A percentile compares a stretch with the other conserved stretches of the same genome.
Evolutionary conservation across 352 stramenopile species (phyloP).

Genomic region (Globisporangium nunn): DNA sequence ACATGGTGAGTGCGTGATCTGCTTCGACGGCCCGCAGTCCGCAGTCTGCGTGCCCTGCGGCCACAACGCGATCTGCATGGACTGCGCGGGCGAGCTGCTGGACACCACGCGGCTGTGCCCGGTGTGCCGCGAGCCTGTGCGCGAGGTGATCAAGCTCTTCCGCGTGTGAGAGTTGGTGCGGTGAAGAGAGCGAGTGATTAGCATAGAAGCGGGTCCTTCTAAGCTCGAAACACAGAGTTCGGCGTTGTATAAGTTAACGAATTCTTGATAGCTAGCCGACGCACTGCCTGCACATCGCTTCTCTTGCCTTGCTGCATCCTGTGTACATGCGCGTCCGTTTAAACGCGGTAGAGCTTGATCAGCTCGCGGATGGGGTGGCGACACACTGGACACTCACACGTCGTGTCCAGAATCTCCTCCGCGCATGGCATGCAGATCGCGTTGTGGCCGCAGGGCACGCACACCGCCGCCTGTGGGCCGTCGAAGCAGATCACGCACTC

Average conservation of each 20-base stretch:
- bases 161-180: conserved; percentile 31
- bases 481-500: conserved; percentile 83
- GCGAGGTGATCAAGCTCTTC: conserved; percentile 73
- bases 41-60: conserved; percentile 80
- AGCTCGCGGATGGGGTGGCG: conserved; percentile 57
- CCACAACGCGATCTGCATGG: conserved; percentile 84
- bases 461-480: conserved; percentile 60
- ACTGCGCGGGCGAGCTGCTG: conserved; percentile 63
- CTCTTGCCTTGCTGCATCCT: not conserved
- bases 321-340: conserved; percentile 1
- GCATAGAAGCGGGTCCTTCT: too few species aligned
- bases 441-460: conserved; percentile 79
- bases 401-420: conserved; percentile 51
- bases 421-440: conserved; percentile 75
- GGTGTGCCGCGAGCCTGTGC: conserved; percentile 66
- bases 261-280: not conserved
- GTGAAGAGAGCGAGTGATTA: too few species aligned
- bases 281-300: not conserved
- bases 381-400: conserved; percentile 67
- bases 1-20: conserved; percentile 67
- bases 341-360: conserved; percentile 78
- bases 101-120: conserved; percentile 56
- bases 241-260: not conserved
- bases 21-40: conserved; percentile 69
- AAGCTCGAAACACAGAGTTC: too few species aligned